Evolutionary conservation across 164 flowering plant genomes (phyloP), one percentile per base, ranked within the genome.

Genomic region (Vitis amurensis): DNA sequence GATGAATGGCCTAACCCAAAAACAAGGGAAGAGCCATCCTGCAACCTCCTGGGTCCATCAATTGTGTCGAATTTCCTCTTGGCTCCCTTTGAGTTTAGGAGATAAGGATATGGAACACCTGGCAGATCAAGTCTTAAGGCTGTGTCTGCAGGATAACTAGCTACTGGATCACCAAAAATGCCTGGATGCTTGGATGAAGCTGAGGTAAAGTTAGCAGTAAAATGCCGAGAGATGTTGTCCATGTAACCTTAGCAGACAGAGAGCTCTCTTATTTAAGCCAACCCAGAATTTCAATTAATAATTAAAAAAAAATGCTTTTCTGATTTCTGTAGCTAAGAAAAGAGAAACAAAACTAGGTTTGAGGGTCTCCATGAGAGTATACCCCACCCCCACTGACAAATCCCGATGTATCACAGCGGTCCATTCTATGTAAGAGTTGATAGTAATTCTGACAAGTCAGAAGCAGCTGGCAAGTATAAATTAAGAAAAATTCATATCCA

Each of bases 321-420:
- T 86, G 83, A 77, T 88, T 89, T 85, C 89, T 81, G 81, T 82
- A 85, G 47, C 50, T 31, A 61, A 68, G 52, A 62, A 67, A 70
- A 70, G 17, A 67, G 69, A 64, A 59, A 66, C 73, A 74, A 77
- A 81, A 80, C 44, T 76, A 83, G 4, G 48, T 82, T 87, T 80
- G 85, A 79, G 80, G 60, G 77, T 73, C 75, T 70, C 67, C 49
- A 30, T 50, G 74, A 61, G 76, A 68, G 79, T 50, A 73, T 55
- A 77, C 74, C 65, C 84, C 84, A 74, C 97, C 97, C 80, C 98
- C 97, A 63, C 98, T 94, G 27, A 94, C 97, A 77, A 92, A 92
- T 76, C 98, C 98, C 16, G 97, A 92, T 14, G 98, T 94, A 74
- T 94, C 98, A 61, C 87, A 61, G 3, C 98, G 89, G 77, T 94